phyloP scores from a whole-genome alignment of 2,329 filamentous ascomycete species.

The Aspergillus awamori region DNA sequence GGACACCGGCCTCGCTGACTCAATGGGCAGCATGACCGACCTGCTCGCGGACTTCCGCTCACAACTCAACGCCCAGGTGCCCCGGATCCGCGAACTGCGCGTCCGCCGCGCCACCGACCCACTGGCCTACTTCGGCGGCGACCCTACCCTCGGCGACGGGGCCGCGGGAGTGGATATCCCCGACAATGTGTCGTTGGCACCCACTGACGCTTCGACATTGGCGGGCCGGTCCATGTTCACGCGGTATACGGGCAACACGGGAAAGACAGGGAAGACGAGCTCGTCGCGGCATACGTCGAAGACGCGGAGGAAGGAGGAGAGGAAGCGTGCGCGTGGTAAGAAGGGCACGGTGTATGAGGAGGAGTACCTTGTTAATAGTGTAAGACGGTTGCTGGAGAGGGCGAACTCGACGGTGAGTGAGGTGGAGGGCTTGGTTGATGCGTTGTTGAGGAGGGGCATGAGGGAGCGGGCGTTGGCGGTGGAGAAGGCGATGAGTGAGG shows the following conservation, averaged over 20 bases:
- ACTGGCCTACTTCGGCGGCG: constrained; percentile 83
- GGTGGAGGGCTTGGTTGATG: constrained; percentile 72
- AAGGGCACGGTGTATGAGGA: constrained; percentile 98
- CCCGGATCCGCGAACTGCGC: constrained; percentile 80
- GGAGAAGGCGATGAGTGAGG: constrained; percentile 72
- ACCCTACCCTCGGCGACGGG: constrained; percentile 56
- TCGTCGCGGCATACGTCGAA: constrained; percentile 77
- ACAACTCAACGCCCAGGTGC: constrained; percentile 82
- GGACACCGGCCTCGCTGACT: constrained; percentile 78
- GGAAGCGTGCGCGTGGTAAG: constrained; percentile 90
- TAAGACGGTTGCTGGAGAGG: constrained; percentile 79
- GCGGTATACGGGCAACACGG: constrained; percentile 67
- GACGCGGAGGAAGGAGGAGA: constrained; percentile 86
- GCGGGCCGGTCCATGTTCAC: constrained; percentile 86
- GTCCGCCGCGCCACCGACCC: constrained; percentile 81
- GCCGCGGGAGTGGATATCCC: constrained; percentile 69
- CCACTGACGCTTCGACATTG: constrained; percentile 78
- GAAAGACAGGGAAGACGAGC: constrained; percentile 34
- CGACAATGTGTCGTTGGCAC: constrained; percentile 89
- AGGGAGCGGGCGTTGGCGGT: constrained; percentile 80
- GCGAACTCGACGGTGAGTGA: constrained; percentile 75
- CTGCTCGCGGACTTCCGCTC: constrained; percentile 89
- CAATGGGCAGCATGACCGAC: constrained; percentile 80
- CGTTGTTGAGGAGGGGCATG: constrained; percentile 79
- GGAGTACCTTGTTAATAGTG: constrained; percentile 89